A percentile compares a stretch with the other conserved stretches of the same genome.
Evolutionary conservation across 2,329 filamentous ascomycete species (phyloP).

Genomic region (Aspergillus fumigatiaffinis): DNA sequence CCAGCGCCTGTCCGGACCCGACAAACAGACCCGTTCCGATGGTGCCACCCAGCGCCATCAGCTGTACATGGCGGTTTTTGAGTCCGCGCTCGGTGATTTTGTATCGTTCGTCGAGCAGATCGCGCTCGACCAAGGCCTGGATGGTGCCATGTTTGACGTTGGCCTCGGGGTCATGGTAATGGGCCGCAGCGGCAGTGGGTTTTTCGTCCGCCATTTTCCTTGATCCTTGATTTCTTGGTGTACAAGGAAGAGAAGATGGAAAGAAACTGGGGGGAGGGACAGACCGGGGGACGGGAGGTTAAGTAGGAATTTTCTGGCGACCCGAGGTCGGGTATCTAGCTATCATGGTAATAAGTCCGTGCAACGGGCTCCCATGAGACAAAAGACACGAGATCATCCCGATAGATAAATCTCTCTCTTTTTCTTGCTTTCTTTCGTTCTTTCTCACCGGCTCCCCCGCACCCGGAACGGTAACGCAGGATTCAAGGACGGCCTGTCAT

Average conservation of each 20-base stretch:
- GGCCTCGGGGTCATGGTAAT: slow-evolving; percentile 4
- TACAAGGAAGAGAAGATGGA: not conserved
- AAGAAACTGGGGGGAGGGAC: not conserved
- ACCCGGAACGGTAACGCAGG: too few relatives aligned
- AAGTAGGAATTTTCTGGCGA: not conserved
- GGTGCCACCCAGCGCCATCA: slow-evolving; percentile 54
- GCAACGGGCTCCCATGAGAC: too few relatives aligned
- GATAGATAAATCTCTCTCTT: too few relatives aligned
- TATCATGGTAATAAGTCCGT: not conserved
- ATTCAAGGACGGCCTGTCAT: not conserved
- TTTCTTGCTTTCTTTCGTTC: too few relatives aligned
- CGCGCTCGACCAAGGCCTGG: slow-evolving; percentile 35
- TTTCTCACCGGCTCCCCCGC: not conserved
- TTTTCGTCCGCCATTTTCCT: slow-evolving; percentile 8
- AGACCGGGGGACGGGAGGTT: not conserved
- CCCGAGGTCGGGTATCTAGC: not conserved
- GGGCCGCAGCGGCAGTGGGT: slow-evolving; percentile 1
- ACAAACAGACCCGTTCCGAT: slow-evolving; percentile 56
- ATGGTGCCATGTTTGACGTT: slow-evolving; percentile 19
- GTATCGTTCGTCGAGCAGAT: slow-evolving; percentile 40
- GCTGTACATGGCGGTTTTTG: slow-evolving; percentile 41
- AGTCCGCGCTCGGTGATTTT: slow-evolving; percentile 38
- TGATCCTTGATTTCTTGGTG: not conserved
- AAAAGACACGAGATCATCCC: too few relatives aligned
- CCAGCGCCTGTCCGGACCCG: slow-evolving; percentile 51